Conservation (phyloP, 306 rosid genomes). For the Vicia faba region DNA sequence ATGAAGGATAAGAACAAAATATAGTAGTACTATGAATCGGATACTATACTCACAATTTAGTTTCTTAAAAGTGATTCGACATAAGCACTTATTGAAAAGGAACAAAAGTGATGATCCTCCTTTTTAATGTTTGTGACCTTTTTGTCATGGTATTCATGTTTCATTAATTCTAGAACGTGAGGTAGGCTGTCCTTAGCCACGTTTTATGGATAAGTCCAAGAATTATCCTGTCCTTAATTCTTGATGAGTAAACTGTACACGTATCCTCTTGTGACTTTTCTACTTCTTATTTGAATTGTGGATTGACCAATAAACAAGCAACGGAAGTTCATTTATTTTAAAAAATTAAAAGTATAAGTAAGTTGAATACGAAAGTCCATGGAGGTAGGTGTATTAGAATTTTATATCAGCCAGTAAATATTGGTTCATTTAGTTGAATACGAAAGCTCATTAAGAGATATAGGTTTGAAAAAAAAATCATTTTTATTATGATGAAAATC, state of each 20-base stretch:
- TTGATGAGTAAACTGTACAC: slow-evolving; percentile 26
- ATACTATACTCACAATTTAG: slow-evolving; percentile 1
- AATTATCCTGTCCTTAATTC: slow-evolving; percentile 1
- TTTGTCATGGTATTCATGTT: slow-evolving; percentile 21
- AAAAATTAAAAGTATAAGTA: background rate
- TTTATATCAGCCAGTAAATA: too few species aligned
- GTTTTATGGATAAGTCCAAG: slow-evolving; percentile 33
- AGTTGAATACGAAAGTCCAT: too few species aligned
- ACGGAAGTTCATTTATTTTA: background rate
- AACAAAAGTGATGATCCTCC: background rate
- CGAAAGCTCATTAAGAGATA: too few species aligned
- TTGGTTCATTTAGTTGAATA: too few species aligned
- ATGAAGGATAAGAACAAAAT: slow-evolving; percentile 30
- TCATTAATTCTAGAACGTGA: slow-evolving; percentile 18
- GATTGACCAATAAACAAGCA: slow-evolving; percentile 3
- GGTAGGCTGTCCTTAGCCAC: too few species aligned
- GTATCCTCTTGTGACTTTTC: background rate
- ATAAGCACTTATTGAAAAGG: slow-evolving; percentile 29
- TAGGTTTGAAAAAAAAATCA: too few species aligned
- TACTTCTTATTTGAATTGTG: background rate
- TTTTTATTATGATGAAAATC: too few species aligned
- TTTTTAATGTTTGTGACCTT: background rate
- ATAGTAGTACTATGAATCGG: slow-evolving; percentile 26
- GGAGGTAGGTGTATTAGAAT: too few species aligned
- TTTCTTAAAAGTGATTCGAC: slow-evolving; percentile 10